phyloP scores from a whole-genome alignment of 2,329 filamentous ascomycete genomes.

The Dactylonectria estremocensis region DNA sequence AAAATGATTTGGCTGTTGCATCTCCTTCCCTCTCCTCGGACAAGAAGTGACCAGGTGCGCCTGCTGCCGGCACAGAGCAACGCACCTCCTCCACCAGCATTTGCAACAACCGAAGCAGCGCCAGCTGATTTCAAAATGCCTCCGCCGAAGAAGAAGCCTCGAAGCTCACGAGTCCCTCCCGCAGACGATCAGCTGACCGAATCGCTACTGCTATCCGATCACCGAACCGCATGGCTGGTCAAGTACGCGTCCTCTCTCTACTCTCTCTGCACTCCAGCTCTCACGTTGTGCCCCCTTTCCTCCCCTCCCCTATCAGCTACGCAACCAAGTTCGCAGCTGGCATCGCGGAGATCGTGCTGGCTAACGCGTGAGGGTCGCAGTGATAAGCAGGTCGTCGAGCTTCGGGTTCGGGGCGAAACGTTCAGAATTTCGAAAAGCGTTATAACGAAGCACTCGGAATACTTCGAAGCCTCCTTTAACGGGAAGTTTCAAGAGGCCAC shows the following conservation, averaged over 20 bases:
- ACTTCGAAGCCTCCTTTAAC: constrained; percentile 51
- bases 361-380: constrained; percentile 33
- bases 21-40: not conserved
- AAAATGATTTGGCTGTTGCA: not conserved
- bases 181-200: constrained; percentile 39
- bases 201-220: constrained; percentile 50
- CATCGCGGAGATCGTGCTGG: not conserved
- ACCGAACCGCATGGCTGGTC: constrained; percentile 53
- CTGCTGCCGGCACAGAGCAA: constrained; percentile 7
- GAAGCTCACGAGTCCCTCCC: constrained; percentile 26
- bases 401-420: constrained; percentile 49
- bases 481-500: constrained; percentile 49
- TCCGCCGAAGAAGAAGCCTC: constrained; percentile 46
- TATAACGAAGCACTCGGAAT: constrained; percentile 53
- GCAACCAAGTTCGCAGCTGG: not conserved
- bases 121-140: constrained; percentile 36
- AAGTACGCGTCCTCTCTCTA: constrained; percentile 47
- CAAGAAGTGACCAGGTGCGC: not conserved
- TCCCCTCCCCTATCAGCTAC: not conserved
- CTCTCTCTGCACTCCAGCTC: constrained; percentile 17
- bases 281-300: not conserved
- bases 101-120: not conserved
- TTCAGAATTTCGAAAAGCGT: constrained; percentile 51
- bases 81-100: constrained; percentile 1
- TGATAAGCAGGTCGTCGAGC: constrained; percentile 50